These are phyloP conservation scores for Podosphaera fusca DNA, from an alignment of 2,329 filamentous ascomycete genomes.

Conservation along the genomic window DNA sequence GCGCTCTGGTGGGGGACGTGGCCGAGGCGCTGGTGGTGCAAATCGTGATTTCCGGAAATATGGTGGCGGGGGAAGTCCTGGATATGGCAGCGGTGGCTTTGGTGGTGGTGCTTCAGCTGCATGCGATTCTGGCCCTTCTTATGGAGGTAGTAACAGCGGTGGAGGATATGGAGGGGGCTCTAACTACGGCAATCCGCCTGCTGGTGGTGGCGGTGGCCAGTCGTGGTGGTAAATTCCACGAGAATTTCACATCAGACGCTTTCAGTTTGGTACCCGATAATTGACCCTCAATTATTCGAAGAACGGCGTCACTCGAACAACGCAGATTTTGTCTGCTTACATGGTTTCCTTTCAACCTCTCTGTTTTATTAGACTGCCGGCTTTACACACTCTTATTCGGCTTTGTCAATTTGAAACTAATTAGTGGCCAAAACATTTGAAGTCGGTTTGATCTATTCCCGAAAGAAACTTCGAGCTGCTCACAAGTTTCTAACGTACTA, in stretches of 20 bases:
- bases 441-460: neutral
- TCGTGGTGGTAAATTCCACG: slow-evolving; percentile 30
- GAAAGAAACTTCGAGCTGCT: neutral
- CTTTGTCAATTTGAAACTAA: neutral
- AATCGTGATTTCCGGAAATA: slow-evolving; percentile 83
- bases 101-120: slow-evolving; percentile 20
- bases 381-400: neutral
- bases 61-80: slow-evolving; percentile 21
- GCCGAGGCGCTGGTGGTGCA: slow-evolving; percentile 37
- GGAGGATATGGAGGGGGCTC: slow-evolving; percentile 29
- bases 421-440: neutral
- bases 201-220: slow-evolving; percentile 15
- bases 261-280: neutral
- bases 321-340: neutral
- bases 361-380: neutral
- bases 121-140: slow-evolving; percentile 22
- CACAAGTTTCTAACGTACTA: neutral
- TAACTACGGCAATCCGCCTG: slow-evolving; percentile 18
- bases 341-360: neutral
- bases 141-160: slow-evolving; percentile 25
- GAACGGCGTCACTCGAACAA: neutral
- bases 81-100: slow-evolving; percentile 28
- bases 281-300: neutral
- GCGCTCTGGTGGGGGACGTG: slow-evolving; percentile 42
- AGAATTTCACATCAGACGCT: slow-evolving; percentile 12